Conservation (phyloP, 1,139 yeast species). For the Sugiyamaella pinicola region DNA sequence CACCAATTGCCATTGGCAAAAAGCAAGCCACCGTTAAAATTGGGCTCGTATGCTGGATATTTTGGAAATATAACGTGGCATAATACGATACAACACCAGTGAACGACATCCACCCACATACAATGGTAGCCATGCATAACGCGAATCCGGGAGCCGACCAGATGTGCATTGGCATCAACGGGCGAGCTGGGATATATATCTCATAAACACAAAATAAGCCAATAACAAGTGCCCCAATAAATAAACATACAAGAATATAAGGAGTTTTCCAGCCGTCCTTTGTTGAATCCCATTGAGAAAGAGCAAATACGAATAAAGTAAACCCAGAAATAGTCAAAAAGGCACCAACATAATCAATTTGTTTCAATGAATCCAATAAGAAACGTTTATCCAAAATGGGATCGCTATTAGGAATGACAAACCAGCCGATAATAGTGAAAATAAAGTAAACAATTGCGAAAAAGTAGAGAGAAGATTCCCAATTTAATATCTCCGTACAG, state of each 20-base stretch:
- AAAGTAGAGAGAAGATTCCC: slow-evolving; percentile 49
- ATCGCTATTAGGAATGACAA: slow-evolving; percentile 39
- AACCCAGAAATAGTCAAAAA: slow-evolving; percentile 45
- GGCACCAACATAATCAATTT: slow-evolving; percentile 48
- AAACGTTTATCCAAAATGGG: slow-evolving; percentile 13
- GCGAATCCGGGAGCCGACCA: slow-evolving; percentile 46
- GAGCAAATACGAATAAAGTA: slow-evolving; percentile 47
- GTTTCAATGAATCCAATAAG: slow-evolving; percentile 21
- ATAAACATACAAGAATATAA: slow-evolving; percentile 48
- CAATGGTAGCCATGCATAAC: slow-evolving; percentile 44
- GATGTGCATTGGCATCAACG: slow-evolving; percentile 51
- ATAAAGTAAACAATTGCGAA: slow-evolving; percentile 44
- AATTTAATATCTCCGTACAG: slow-evolving; percentile 44
- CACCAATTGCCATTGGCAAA: slow-evolving; percentile 46
- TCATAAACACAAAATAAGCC: slow-evolving; percentile 46
- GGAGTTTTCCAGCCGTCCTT: slow-evolving; percentile 50
- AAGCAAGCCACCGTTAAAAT: slow-evolving; percentile 48
- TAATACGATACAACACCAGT: slow-evolving; percentile 46
- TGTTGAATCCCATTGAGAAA: slow-evolving; percentile 48
- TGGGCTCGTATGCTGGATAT: slow-evolving; percentile 42
- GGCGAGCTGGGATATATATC: slow-evolving; percentile 43
- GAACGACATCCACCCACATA: slow-evolving; percentile 47
- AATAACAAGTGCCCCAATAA: slow-evolving; percentile 45
- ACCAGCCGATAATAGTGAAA: slow-evolving; percentile 37
- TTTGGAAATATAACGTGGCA: slow-evolving; percentile 47